Conservation (phyloP, 345 rosid genomes). For the Arabidopsis suecica region DNA sequence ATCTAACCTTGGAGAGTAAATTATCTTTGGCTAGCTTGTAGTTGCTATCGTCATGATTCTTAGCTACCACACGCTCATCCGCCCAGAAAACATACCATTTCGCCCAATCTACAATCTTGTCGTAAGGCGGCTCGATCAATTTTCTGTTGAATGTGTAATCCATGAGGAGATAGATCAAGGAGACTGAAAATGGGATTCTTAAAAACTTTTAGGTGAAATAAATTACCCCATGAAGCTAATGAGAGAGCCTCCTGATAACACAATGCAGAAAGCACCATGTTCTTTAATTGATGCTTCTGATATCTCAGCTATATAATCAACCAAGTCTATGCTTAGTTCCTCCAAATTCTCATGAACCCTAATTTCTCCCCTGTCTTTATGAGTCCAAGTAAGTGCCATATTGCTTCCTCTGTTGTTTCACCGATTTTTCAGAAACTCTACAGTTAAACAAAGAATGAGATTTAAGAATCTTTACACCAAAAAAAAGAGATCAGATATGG, state of each 20-base stretch:
- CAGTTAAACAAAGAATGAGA: constrained; percentile 18
- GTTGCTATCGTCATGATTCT: constrained; percentile 82
- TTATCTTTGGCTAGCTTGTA: constrained; percentile 83
- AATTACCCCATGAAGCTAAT: constrained; percentile 70
- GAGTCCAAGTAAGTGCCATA: constrained; percentile 73
- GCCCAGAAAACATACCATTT: constrained; percentile 91
- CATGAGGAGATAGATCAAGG: constrained; percentile 31
- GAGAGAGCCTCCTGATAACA: constrained; percentile 89
- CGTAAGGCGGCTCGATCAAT: constrained; percentile 79
- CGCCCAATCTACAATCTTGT: constrained; percentile 86
- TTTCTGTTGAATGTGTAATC: constrained; percentile 56
- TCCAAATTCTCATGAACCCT: constrained; percentile 77
- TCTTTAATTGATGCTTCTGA: constrained; percentile 88
- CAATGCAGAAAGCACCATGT: constrained; percentile 80
- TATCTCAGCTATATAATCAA: constrained; percentile 78
- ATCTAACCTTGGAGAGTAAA: constrained; percentile 72
- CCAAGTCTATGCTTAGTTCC: constrained; percentile 81
- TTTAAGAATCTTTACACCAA: not conserved
- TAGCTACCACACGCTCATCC: constrained; percentile 83
- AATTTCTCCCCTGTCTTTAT: constrained; percentile 65
- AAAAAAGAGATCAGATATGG: constrained; percentile 22
- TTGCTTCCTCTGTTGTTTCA: constrained; percentile 39
- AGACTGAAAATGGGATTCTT: not conserved
- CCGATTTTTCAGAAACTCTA: constrained; percentile 20
- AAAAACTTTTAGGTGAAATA: constrained; percentile 13